Percentiles rank a stretch among this genome's conserved stretches.
phyloP scores from a whole-genome alignment of 768 basidiomycete genomes.

The Hygrocybe coccinea region DNA sequence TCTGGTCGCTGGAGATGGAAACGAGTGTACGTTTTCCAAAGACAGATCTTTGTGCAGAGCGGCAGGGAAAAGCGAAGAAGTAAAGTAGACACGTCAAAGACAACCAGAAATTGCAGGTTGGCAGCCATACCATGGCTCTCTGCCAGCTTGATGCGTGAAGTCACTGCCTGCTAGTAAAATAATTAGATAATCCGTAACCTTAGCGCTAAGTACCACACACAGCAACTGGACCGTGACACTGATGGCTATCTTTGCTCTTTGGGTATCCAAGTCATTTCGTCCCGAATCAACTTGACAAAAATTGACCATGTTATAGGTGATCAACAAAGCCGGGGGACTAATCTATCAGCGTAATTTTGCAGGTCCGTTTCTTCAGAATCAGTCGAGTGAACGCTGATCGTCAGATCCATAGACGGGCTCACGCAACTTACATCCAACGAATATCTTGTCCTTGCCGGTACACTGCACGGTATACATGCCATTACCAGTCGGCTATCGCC shows the following conservation, averaged over 20 bases:
- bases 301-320: slow-evolving; percentile 52
- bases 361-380: slow-evolving; percentile 46
- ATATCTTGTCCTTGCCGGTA: slow-evolving; percentile 92
- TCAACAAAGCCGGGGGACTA: slow-evolving; percentile 97
- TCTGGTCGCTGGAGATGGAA: slow-evolving; percentile 46
- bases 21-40: slow-evolving; percentile 40
- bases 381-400: background rate
- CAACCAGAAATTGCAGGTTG: background rate
- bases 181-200: too few relatives aligned
- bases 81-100: background rate
- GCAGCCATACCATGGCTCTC: background rate
- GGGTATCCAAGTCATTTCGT: slow-evolving; percentile 48
- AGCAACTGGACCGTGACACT: too few relatives aligned
- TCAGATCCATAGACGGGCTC: slow-evolving; percentile 66
- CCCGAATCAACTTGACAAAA: background rate
- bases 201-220: too few relatives aligned
- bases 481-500: slow-evolving; percentile 92
- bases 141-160: background rate
- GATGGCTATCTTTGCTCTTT: slow-evolving; percentile 82
- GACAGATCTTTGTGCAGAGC: slow-evolving; percentile 29
- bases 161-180: too few relatives aligned
- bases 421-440: slow-evolving; percentile 88
- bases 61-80: background rate
- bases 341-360: slow-evolving; percentile 91
- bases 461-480: slow-evolving; percentile 97